Conservation (phyloP, 306 rosid genomes). For the Ormosia semicastrata region DNA sequence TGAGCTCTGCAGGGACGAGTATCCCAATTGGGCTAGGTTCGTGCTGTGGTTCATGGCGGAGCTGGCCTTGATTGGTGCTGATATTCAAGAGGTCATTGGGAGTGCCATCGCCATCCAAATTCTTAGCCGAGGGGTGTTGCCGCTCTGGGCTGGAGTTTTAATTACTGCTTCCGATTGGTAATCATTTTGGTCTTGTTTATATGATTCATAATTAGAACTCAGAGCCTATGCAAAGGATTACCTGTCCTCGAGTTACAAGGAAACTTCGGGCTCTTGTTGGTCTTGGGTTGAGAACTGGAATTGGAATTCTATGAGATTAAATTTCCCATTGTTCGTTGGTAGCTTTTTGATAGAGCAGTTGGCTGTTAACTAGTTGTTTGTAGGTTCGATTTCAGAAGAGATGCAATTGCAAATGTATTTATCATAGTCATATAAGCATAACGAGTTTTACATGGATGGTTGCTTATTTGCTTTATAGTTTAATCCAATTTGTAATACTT, state of each 20-base stretch:
- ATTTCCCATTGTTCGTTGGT: background rate
- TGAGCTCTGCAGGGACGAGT: slow-evolving; percentile 81
- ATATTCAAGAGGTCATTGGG: slow-evolving; percentile 92
- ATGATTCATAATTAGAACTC: background rate
- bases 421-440: background rate
- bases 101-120: slow-evolving; percentile 92
- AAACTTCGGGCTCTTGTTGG: background rate
- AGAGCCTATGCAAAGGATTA: background rate
- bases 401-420: background rate
- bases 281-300: background rate
- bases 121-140: slow-evolving; percentile 68
- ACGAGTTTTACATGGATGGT: background rate
- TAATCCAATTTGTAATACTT: background rate
- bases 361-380: background rate
- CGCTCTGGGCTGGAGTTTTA: slow-evolving; percentile 85
- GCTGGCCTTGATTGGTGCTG: slow-evolving; percentile 90
- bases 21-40: slow-evolving; percentile 66
- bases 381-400: background rate
- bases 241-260: background rate
- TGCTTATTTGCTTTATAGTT: background rate
- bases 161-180: slow-evolving; percentile 91
- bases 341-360: background rate
- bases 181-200: background rate
- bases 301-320: background rate
- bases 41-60: slow-evolving; percentile 89